A percentile compares a stretch with the other conserved stretches of the same genome.
Conservation (phyloP, 352 stramenopile genomes). For the Thraustotheca clavata region DNA sequence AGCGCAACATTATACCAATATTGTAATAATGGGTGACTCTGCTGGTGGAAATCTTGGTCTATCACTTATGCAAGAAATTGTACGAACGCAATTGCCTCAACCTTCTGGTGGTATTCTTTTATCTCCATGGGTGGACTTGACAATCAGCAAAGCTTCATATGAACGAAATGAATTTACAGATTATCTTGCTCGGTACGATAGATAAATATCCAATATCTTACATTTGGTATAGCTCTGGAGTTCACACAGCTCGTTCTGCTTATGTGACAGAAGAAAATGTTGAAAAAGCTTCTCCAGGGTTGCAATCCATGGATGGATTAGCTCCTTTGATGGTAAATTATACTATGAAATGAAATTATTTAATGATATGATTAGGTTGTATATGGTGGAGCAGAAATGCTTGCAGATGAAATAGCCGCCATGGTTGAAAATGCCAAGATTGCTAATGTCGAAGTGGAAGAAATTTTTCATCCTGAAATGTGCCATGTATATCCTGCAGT, state of each 20-base stretch:
- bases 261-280: slow-evolving; percentile 11
- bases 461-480: background rate
- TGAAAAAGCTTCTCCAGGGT: slow-evolving; percentile 2
- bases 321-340: slow-evolving; percentile 7
- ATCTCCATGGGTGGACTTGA: slow-evolving; percentile 15
- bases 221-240: background rate
- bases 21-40: slow-evolving; percentile 16
- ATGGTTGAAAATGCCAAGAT: background rate
- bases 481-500: background rate
- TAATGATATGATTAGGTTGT: background rate
- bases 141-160: slow-evolving; percentile 1
- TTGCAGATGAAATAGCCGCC: background rate
- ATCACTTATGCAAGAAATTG: slow-evolving; percentile 5
- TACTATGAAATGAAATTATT: background rate
- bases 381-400: background rate
- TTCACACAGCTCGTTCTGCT: background rate
- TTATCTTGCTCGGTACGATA: slow-evolving; percentile 6
- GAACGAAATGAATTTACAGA: slow-evolving; percentile 5
- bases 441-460: background rate
- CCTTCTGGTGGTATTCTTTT: slow-evolving; percentile 6
- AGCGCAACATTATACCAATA: slow-evolving; percentile 3
- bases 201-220: background rate
- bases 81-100: background rate
- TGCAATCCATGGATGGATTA: slow-evolving; percentile 9
- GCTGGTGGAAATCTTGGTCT: slow-evolving; percentile 13